Evolutionary conservation across 176 grass and related monocot genomes (phyloP).

Genomic region (Puya raimondii): DNA sequence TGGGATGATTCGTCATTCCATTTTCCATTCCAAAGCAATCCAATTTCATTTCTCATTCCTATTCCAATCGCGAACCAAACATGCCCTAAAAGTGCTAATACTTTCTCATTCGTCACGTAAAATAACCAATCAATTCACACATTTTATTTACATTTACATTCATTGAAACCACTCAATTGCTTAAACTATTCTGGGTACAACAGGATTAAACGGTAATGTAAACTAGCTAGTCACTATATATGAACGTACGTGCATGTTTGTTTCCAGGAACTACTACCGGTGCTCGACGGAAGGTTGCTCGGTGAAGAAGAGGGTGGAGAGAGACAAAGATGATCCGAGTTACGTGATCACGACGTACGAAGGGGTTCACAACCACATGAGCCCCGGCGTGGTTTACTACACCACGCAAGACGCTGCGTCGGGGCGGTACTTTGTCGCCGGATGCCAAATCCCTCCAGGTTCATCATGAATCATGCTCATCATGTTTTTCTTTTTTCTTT

Average conservation of each 20-base stretch:
- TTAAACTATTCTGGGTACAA: too few relatives aligned
- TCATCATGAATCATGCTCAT: slow-evolving; percentile 8
- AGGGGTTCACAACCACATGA: slow-evolving; percentile 70
- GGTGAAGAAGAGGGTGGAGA: slow-evolving; percentile 94
- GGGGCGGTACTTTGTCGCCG: slow-evolving; percentile 68
- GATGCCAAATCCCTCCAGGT: slow-evolving; percentile 23
- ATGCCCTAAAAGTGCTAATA: too few relatives aligned
- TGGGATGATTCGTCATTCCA: too few relatives aligned
- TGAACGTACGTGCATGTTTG: not conserved
- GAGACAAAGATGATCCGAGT: slow-evolving; percentile 56
- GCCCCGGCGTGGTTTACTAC: slow-evolving; percentile 56
- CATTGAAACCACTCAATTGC: too few relatives aligned
- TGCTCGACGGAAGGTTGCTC: slow-evolving; percentile 80
- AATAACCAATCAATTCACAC: too few relatives aligned
- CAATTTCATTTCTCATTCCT: too few relatives aligned
- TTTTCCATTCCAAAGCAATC: too few relatives aligned
- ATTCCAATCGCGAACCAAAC: too few relatives aligned
- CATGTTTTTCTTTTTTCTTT: not conserved
- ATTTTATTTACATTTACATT: too few relatives aligned
- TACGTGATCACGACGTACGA: slow-evolving; percentile 87
- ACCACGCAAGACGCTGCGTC: slow-evolving; percentile 50
- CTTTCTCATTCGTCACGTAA: too few relatives aligned
- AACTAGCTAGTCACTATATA: not conserved
- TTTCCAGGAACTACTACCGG: slow-evolving; percentile 75
- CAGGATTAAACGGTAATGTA: too few relatives aligned